Evolutionary conservation across 768 basidiomycete genomes (phyloP), one percentile per base, ranked within the genome.

Genomic region (Lyophyllum shimeji): DNA sequence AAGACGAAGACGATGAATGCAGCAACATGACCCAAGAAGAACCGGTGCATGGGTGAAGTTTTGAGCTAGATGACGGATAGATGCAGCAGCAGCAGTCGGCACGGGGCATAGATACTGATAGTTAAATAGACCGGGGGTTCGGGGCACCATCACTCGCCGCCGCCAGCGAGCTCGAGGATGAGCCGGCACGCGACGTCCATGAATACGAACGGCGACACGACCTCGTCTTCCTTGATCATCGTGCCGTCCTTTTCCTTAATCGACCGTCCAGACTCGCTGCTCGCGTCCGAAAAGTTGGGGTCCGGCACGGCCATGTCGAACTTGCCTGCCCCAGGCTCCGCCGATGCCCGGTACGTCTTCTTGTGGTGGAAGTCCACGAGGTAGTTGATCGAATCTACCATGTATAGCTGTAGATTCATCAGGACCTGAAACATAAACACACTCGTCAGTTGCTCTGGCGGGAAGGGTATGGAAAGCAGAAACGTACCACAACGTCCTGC

Each of bases 301-400:
- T 83, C 82, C n/a, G 69, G 73, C 21, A 76, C 72, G 0, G 76
- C 78, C 78, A 86, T 86, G 63, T 90, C 90, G 62, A 85, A 93
- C 59, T 80, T 86, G 17, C 82, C 86, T 17, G 88, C 86, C 6
- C 78, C 88, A 0, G 82, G 77, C 39, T 87, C 84, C 12, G 76
- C 77, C 1, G 83, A 84, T 6, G 90, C 92, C 61, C 77, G 82
- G 72, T 98, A 97, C 50, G 94, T 90, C 68, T 93, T 95, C 71
- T 97, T 93, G 76, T 98, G 95, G 64, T 97, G 89, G 74, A 99
- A 99, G 69, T 98, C 96, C 54, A 99, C 97, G 25, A 99, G 82
- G 72, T 98, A 98, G 73, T 98, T 98, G 69, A 87, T 86, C 21
- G 87, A 86, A 68, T 99, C 96, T 18, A 99, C 93, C 81, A 93